A percentile compares a stretch with the other conserved stretches of the same genome.
phyloP scores from a whole-genome alignment of 2,329 filamentous ascomycete genomes.

The Karstenula rhodostoma region DNA sequence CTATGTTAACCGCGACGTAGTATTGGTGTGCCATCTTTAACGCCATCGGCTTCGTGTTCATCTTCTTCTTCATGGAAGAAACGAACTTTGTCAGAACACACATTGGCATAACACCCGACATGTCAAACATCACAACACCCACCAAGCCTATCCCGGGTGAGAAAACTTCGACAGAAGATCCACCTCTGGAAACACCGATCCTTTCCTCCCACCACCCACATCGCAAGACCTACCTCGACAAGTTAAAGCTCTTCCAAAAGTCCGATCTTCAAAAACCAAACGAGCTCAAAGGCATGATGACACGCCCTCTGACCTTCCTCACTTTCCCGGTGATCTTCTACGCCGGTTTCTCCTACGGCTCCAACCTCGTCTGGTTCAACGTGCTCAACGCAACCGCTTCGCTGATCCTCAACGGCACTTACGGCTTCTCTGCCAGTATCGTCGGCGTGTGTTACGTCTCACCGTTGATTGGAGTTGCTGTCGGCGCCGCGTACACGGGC shows the following conservation, averaged over 20 bases:
- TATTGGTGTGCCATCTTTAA: constrained; percentile 65
- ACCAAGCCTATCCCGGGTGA: constrained; percentile 16
- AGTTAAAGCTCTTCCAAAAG: constrained; percentile 40
- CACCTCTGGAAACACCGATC: not conserved
- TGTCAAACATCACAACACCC: constrained; percentile 6
- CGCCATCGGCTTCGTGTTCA: constrained; percentile 58
- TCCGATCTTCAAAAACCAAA: constrained; percentile 41
- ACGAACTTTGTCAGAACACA: constrained; percentile 58
- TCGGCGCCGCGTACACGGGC: constrained; percentile 44
- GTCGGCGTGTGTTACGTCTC: constrained; percentile 51
- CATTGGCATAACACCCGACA: not conserved
- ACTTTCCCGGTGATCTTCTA: constrained; percentile 51
- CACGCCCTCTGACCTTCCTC: constrained; percentile 32
- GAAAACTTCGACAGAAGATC: constrained; percentile 14
- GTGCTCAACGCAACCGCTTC: constrained; percentile 54
- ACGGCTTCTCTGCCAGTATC: constrained; percentile 49
- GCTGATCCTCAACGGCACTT: constrained; percentile 48
- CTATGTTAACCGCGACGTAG: constrained; percentile 5
- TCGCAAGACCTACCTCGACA: constrained; percentile 43
- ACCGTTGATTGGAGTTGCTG: constrained; percentile 45
- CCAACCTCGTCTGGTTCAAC: constrained; percentile 53
- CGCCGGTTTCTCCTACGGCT: constrained; percentile 52
- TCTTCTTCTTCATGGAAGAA: constrained; percentile 69
- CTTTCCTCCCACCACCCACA: constrained; percentile 7
- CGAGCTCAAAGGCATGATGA: constrained; percentile 34